Base-by-base conservation (phyloP, 768 basidiomycete genomes). In the Xanthoconium purpureum region DNA sequence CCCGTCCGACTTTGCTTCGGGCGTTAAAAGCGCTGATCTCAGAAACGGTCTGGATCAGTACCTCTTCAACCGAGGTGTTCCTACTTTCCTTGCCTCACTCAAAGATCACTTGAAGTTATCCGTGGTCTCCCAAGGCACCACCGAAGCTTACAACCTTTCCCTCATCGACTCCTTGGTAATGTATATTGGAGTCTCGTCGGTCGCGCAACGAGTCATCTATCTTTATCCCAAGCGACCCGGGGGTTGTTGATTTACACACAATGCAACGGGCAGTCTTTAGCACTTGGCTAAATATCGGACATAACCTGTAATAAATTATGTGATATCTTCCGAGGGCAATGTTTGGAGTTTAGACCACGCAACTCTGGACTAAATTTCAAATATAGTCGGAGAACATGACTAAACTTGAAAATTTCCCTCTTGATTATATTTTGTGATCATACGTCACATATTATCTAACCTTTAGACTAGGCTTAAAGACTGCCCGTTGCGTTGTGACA, bases 141-240 rank as follows among this genome's bases (percentile, higher is more conserved):
- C 77, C 2, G 88, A 89, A 59, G 71, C 76, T 3, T 98, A 95
- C 78, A 95, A 97, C 73, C 73, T 94, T 50, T 82, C 94, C 12
- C 78, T 98, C 63, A 84, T 98, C 69, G 98, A 98, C 69, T 87
- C 95, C 24, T 79, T 98, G 60, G 94, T 97, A 63, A 89, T 98
- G 84, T 98, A 94, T 74, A 85, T 94, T 50, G 95, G 94, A n/a
- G 89, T 93, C 20, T 91, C 90, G 12, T 91, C 93, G 30, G 88
- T 97, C 45, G 90, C 89, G 13, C 89, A 93, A 85, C 63, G 91
- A 91, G 18, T 83, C 85, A 18, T 83, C 89, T 11, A 77, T 88
- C 52, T 99, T 98, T 72, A 82, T 89, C 54, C 70, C 89, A 11
- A 85, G 81, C 40, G 91, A 94, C 64, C 89, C 90, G 17, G 91